Evolutionary conservation across 176 grass and related monocot genomes (phyloP).

Genomic region (Lolium perenne): DNA sequence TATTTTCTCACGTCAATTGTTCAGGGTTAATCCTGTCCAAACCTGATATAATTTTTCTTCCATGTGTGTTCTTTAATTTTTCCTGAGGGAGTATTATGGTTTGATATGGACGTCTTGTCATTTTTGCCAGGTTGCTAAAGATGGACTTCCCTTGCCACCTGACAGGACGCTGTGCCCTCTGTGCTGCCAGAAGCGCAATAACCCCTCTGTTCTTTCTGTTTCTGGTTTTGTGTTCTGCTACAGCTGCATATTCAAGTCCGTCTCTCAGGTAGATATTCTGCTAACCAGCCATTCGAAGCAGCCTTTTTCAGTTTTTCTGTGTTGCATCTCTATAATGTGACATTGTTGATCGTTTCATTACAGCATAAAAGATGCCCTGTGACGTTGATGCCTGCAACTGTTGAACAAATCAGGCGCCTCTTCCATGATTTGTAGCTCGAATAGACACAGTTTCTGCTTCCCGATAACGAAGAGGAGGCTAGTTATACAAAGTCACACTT

Average conservation of each 20-base stretch:
- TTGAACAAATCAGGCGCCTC: conserved; percentile 91
- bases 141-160: conserved; percentile 75
- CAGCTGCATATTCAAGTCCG: conserved; percentile 92
- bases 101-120: conserved; percentile 15
- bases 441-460: conserved; percentile 20
- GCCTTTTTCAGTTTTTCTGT: neutral
- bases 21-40: no score
- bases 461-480: neutral
- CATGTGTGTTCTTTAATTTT: no score
- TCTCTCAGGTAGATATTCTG: conserved; percentile 75
- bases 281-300: conserved; percentile 6
- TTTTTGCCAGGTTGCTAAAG: conserved; percentile 76
- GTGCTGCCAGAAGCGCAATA: conserved; percentile 86
- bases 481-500: neutral
- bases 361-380: conserved; percentile 95
- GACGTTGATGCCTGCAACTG: conserved; percentile 70
- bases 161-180: conserved; percentile 75
- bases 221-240: conserved; percentile 99
- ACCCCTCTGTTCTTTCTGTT: conserved; percentile 89
- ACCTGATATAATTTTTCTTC: no score
- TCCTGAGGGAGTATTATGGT: neutral
- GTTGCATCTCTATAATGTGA: neutral
- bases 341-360: conserved; percentile 14
- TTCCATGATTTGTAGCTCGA: conserved; percentile 87
- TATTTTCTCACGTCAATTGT: no score